These are phyloP conservation scores for Pythium rishiriense DNA, from an alignment of 352 stramenopile genomes.

Conservation along the genomic window DNA sequence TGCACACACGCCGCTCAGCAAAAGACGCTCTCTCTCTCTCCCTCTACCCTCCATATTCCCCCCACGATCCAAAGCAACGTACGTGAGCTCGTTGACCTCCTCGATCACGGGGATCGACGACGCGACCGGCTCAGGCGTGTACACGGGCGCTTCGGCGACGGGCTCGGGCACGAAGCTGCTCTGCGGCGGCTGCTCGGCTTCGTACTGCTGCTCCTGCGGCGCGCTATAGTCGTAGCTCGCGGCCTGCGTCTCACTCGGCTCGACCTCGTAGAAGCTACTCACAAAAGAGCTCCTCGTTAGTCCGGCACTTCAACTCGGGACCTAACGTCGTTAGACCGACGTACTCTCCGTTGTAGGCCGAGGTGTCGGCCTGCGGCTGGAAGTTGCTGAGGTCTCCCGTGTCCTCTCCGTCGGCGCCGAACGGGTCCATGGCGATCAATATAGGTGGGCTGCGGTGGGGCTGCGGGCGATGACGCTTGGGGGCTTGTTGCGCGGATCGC, in stretches of 20 bases:
- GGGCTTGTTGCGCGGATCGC: conserved; percentile 21
- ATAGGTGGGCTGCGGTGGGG: not conserved
- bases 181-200: not conserved
- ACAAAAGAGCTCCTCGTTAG: not conserved
- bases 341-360: conserved; percentile 49
- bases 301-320: conserved; percentile 19
- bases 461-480: conserved; percentile 26
- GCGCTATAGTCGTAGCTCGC: conserved; percentile 31
- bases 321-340: conserved; percentile 17
- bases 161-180: conserved; percentile 15
- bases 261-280: conserved; percentile 68
- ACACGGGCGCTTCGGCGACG: conserved; percentile 10
- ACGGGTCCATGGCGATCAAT: conserved; percentile 57
- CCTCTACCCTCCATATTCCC: not conserved
- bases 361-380: conserved; percentile 48
- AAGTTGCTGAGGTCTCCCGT: conserved; percentile 57
- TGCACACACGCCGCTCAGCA: not conserved
- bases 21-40: no score
- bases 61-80: conserved; percentile 26
- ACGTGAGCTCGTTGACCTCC: conserved; percentile 79
- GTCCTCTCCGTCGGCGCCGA: conserved; percentile 46
- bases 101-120: conserved; percentile 45
- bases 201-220: conserved; percentile 15
- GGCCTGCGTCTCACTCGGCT: conserved; percentile 29
- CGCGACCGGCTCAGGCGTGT: conserved; percentile 22